These are phyloP conservation scores for Roridomyces roridus DNA, from an alignment of 768 basidiomycete genomes.

Conservation along the genomic window DNA sequence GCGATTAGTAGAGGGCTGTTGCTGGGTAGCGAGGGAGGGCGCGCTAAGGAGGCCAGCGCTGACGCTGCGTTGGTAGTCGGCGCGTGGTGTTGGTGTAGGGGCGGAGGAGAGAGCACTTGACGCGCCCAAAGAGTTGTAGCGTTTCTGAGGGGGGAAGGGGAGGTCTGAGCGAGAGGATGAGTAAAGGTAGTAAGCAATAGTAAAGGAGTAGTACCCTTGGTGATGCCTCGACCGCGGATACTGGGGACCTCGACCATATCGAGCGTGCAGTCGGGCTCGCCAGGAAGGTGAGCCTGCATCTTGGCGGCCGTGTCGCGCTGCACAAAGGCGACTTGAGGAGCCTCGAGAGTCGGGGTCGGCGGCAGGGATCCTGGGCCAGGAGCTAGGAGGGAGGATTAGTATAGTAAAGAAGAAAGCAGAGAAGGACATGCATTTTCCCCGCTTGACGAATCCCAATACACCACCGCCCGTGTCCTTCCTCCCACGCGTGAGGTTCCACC, in stretches of 20 bases:
- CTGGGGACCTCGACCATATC: slow-evolving; percentile 27
- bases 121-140: slow-evolving; percentile 68
- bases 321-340: not conserved
- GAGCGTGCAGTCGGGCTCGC: slow-evolving; percentile 25
- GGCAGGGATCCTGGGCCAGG: slow-evolving; percentile 13
- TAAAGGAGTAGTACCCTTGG: not conserved
- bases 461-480: slow-evolving; percentile 65
- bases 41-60: slow-evolving; percentile 11
- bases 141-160: slow-evolving; percentile 41
- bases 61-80: slow-evolving; percentile 31
- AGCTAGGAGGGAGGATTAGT: not conserved
- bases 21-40: not conserved
- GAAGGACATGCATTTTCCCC: slow-evolving; percentile 49
- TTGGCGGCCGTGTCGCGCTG: not conserved
- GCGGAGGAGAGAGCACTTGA: slow-evolving; percentile 13
- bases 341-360: slow-evolving; percentile 8
- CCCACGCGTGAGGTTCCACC: slow-evolving; percentile 85
- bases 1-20: not conserved
- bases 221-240: slow-evolving; percentile 8
- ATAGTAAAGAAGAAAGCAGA: not conserved
- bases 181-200: slow-evolving; percentile 9
- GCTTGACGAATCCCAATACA: slow-evolving; percentile 30
- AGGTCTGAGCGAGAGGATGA: slow-evolving; percentile 7
- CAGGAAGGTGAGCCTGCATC: slow-evolving; percentile 11
- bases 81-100: not conserved